These are phyloP conservation scores for Backusella psychrophila DNA, from an alignment of 192 early-diverging fungal genomes.

Conservation along the genomic window DNA sequence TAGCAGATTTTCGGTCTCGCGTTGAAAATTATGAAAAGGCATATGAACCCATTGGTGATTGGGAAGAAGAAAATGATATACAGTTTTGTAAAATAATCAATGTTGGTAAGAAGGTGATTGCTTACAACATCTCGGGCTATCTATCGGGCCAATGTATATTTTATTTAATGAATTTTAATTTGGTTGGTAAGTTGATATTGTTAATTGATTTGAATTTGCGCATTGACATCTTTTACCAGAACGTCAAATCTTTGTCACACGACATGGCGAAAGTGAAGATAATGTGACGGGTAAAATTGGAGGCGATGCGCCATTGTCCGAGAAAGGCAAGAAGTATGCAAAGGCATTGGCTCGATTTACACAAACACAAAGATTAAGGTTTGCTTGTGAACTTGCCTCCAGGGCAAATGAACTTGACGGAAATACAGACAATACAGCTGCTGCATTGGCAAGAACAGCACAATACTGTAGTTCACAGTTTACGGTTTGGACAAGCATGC, in stretches of 20 bases:
- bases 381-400: conserved; percentile 39
- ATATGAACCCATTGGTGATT: conserved; percentile 82
- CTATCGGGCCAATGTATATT: conserved; percentile 92
- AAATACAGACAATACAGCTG: conserved; percentile 22
- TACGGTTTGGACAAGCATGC: conserved; percentile 86
- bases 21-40: conserved; percentile 91
- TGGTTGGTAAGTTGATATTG: conserved; percentile 48
- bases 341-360: conserved; percentile 79
- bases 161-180: conserved; percentile 98
- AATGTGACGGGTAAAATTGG: conserved; percentile 85
- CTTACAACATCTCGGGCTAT: conserved; percentile 93
- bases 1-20: conserved; percentile 82
- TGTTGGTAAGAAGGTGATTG: conserved; percentile 95
- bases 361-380: conserved; percentile 50
- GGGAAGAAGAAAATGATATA: conserved; percentile 77
- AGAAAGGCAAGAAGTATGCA: conserved; percentile 68
- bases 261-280: conserved; percentile 92
- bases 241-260: conserved; percentile 86
- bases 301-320: conserved; percentile 55
- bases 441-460: conserved; percentile 75
- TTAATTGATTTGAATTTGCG: not conserved
- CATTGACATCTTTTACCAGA: conserved; percentile 29
- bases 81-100: conserved; percentile 96
- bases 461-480: conserved; percentile 49
- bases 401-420: conserved; percentile 11